Percentiles rank a stretch among this genome's conserved stretches.
phyloP scores from a whole-genome alignment of 805 yeast species.

The Scheffersomyces amazonensis region DNA sequence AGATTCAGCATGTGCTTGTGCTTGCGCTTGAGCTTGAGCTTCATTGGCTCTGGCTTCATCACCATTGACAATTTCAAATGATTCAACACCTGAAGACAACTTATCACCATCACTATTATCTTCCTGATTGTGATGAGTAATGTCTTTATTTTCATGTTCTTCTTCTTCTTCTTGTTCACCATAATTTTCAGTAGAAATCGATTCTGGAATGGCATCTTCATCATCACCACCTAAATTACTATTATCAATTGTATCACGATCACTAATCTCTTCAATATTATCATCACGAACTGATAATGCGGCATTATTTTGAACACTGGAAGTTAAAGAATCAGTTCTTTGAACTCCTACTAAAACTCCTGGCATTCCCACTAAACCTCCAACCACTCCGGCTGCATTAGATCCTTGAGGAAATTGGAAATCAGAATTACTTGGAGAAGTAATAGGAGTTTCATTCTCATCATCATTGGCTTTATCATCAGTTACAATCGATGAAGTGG shows the following conservation, averaged over 20 bases:
- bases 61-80: constrained; percentile 53
- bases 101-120: constrained; percentile 37
- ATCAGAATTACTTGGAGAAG: constrained; percentile 48
- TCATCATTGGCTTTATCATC: constrained; percentile 24
- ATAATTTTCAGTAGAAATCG: constrained; percentile 15
- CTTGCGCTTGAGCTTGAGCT: constrained; percentile 1
- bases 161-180: constrained; percentile 8
- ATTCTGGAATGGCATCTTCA: constrained; percentile 18
- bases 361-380: constrained; percentile 42
- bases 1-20: constrained; percentile 1
- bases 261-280: constrained; percentile 42
- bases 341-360: constrained; percentile 45
- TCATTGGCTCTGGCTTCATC: constrained; percentile 34
- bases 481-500: constrained; percentile 35
- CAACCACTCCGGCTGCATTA: constrained; percentile 29
- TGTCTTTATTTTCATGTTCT: background rate
- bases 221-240: constrained; percentile 13
- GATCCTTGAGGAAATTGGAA: constrained; percentile 39
- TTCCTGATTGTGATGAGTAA: constrained; percentile 5
- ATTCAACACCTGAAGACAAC: constrained; percentile 45
- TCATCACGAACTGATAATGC: constrained; percentile 87
- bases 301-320: constrained; percentile 90
- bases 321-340: constrained; percentile 79
- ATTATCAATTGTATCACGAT: constrained; percentile 37
- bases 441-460: constrained; percentile 43